Conservation (phyloP, 1,284 basidiomycete genomes). For the Ceratobasidium sp. region DNA sequence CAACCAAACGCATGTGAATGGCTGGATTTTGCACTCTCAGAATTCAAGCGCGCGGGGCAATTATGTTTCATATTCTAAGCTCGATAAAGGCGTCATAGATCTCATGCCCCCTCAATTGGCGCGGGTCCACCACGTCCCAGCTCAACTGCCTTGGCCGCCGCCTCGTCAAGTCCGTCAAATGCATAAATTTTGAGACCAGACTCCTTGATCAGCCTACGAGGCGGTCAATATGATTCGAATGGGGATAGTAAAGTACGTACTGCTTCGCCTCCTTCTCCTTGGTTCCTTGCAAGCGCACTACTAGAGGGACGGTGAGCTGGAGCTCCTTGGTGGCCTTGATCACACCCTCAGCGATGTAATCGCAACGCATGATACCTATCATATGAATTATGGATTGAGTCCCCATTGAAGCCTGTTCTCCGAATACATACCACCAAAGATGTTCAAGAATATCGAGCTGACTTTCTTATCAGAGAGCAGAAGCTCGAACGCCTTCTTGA, state of each 20-base stretch:
- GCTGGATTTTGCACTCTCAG: not conserved
- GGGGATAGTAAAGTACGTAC: conserved; percentile 56
- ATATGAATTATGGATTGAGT: not conserved
- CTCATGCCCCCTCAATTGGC: conserved; percentile 31
- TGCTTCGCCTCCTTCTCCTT: conserved; percentile 96
- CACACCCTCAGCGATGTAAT: conserved; percentile 96
- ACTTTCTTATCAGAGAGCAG: conserved; percentile 89
- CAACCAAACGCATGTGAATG: conserved; percentile 31
- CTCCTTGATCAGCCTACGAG: conserved; percentile 81
- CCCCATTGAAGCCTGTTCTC: not conserved
- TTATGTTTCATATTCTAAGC: conserved; percentile 13
- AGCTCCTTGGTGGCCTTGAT: conserved; percentile 97
- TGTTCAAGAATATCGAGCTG: conserved; percentile 99
- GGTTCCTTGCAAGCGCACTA: conserved; percentile 96
- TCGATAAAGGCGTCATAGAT: not conserved
- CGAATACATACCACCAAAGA: conserved; percentile 71
- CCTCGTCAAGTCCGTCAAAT: conserved; percentile 85
- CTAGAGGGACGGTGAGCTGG: conserved; percentile 81
- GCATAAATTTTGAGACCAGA: conserved; percentile 93
- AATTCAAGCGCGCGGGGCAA: not conserved
- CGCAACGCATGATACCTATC: conserved; percentile 95
- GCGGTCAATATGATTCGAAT: not conserved
- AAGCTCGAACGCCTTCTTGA: conserved; percentile 99
- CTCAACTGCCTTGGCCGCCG: conserved; percentile 84
- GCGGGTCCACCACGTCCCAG: conserved; percentile 53